Base-by-base conservation (phyloP, 495 filamentous ascomycete genomes). In the Penicillium coffeae region DNA sequence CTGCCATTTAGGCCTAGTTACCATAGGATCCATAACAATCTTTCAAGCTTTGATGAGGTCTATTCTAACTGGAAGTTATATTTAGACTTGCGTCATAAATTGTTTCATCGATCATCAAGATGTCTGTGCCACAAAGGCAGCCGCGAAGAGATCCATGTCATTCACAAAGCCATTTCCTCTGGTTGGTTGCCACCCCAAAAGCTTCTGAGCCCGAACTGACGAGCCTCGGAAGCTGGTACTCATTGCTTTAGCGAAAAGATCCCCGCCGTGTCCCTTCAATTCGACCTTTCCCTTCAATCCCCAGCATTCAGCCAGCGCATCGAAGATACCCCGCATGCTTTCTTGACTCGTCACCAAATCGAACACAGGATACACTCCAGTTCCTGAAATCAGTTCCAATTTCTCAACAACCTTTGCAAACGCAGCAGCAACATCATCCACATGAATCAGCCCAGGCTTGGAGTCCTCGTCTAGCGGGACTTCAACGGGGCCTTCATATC, bases 121-220 rank as follows among this genome's bases (percentile, higher is more conserved):
- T 37, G 32, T 40, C 15, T 40, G 21, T 27, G 35, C 42, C 5
- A 25, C 35, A 15, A 21, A 46, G 1, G 49, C 37, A 40, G 30
- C 49, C 1, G 49, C 49, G 41, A 39, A 52, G 15, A 47, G 36
- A 42, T 47, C 38, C 21, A 52, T 47, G 22, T 52, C 50, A 19
- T 42, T 37, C 19, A 52, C 50, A 6, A 37, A 52, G 2, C 50
- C 50, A 32, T 40, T 35, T 14, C 20, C 12, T 12, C 66, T 62
- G 53, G 68, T 75, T 3, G 82, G 75, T 41, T 60, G 54, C 83
- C 82, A 86, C 0, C 69, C 76, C 1, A 86, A 62, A 47, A 80
- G 65, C 60, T 82, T 79, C 25, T 44, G 42, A 10, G 52, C 52
- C 18, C 52, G 27, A 16, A 25, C 42, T 30, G 52, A 45, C 9